Evolutionary conservation across 73 alveolate species (phyloP).

Genomic region (Uronychia binucleata): DNA sequence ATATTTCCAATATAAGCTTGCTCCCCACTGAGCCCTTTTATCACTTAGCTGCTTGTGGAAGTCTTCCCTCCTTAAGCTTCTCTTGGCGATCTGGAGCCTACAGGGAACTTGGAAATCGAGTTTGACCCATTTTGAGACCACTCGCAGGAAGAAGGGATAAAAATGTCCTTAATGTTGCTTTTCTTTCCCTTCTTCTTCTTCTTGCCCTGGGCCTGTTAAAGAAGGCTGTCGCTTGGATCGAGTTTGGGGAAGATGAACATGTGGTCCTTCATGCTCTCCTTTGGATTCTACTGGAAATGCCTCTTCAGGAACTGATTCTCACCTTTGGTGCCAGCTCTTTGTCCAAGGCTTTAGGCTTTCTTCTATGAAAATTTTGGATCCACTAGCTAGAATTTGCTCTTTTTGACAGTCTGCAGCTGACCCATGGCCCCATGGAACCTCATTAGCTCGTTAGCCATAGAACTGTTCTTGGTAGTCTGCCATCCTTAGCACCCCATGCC

Average conservation of each 20-base stretch:
- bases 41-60: background rate
- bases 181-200: background rate
- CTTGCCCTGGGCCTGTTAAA: background rate
- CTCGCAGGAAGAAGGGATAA: background rate
- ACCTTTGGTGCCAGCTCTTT: background rate
- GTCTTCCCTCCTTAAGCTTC: background rate
- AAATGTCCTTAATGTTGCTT: background rate
- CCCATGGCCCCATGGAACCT: too few species aligned
- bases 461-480: too few species aligned
- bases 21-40: background rate
- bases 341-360: background rate
- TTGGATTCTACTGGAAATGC: background rate
- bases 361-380: background rate
- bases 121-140: background rate
- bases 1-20: background rate
- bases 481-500: too few species aligned
- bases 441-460: too few species aligned
- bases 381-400: too few species aligned
- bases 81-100: background rate
- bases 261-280: background rate
- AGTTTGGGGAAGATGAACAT: background rate
- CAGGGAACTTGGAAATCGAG: background rate
- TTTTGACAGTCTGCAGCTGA: too few species aligned
- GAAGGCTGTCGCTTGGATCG: background rate
- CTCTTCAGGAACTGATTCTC: background rate